phyloP scores from a whole-genome alignment of 2,329 filamentous ascomycete species.

The Zalaria sp. region DNA sequence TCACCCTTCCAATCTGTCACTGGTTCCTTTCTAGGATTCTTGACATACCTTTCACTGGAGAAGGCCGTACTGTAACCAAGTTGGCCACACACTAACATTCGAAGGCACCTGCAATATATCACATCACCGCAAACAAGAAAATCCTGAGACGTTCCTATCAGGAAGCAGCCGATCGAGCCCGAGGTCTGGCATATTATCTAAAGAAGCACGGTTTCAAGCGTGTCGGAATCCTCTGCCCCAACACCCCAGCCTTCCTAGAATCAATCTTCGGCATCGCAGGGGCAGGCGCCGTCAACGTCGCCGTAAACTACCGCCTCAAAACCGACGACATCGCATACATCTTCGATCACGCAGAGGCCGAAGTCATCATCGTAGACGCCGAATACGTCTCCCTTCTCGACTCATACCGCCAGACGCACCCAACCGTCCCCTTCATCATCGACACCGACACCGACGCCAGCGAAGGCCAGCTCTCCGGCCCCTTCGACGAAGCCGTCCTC shows the following conservation, averaged over 20 bases:
- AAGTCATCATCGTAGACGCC: conserved; percentile 72
- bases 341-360: conserved; percentile 73
- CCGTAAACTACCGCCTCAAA: conserved; percentile 62
- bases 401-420: conserved; percentile 46
- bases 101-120: conserved; percentile 66
- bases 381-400: conserved; percentile 64
- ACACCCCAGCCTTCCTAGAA: conserved; percentile 90
- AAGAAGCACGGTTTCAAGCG: conserved; percentile 57
- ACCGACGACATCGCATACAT: conserved; percentile 82
- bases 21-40: too few relatives aligned
- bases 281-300: conserved; percentile 64
- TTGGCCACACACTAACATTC: background rate
- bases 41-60: too few relatives aligned
- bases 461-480: conserved; percentile 59
- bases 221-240: conserved; percentile 77
- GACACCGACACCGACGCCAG: conserved; percentile 74
- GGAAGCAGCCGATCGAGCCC: conserved; percentile 71
- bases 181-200: conserved; percentile 79
- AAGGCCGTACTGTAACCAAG: background rate
- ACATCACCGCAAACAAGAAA: conserved; percentile 65
- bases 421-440: conserved; percentile 56
- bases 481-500: conserved; percentile 69
- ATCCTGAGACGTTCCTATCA: conserved; percentile 63
- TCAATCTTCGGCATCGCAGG: conserved; percentile 77
- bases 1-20: too few relatives aligned